Evolutionary conservation across 2,329 filamentous ascomycete species (phyloP).

Genomic region (Claviceps purpurea): DNA sequence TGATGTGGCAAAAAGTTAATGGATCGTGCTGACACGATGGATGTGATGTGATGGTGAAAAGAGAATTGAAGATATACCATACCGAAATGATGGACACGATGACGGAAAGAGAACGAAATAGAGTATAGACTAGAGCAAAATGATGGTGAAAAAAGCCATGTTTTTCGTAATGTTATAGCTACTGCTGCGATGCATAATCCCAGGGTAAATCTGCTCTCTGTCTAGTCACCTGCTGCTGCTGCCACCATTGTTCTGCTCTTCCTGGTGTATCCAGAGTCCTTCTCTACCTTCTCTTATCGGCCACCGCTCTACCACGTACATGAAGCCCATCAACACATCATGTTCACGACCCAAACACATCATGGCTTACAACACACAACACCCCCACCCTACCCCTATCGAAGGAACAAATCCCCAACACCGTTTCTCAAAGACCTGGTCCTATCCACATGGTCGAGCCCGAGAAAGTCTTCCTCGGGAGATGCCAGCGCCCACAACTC

Average conservation of each 20-base stretch:
- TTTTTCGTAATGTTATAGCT: neutral
- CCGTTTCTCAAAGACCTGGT: constrained; percentile 45
- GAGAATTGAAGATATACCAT: too few species aligned
- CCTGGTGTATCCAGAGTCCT: constrained; percentile 7
- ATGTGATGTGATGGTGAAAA: too few species aligned
- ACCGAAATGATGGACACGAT: constrained; percentile 22
- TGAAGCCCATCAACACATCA: neutral
- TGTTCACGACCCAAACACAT: neutral
- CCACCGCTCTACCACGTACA: neutral
- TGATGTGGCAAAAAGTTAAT: too few species aligned
- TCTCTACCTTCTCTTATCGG: constrained; percentile 4
- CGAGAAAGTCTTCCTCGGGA: constrained; percentile 47
- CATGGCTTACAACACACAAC: neutral
- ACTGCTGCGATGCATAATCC: neutral
- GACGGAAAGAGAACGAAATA: constrained; percentile 5
- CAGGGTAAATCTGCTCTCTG: neutral
- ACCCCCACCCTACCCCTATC: constrained; percentile 12
- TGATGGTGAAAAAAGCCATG: neutral
- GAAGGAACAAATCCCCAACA: constrained; percentile 48
- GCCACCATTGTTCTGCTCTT: neutral
- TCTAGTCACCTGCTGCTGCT: neutral
- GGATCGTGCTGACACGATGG: too few species aligned
- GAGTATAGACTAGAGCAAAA: neutral
- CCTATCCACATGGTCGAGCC: constrained; percentile 53
- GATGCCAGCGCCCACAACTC: constrained; percentile 39